These are phyloP conservation scores for Tulasnella sp. DNA, from an alignment of 768 basidiomycete genomes.

Conservation along the genomic window DNA sequence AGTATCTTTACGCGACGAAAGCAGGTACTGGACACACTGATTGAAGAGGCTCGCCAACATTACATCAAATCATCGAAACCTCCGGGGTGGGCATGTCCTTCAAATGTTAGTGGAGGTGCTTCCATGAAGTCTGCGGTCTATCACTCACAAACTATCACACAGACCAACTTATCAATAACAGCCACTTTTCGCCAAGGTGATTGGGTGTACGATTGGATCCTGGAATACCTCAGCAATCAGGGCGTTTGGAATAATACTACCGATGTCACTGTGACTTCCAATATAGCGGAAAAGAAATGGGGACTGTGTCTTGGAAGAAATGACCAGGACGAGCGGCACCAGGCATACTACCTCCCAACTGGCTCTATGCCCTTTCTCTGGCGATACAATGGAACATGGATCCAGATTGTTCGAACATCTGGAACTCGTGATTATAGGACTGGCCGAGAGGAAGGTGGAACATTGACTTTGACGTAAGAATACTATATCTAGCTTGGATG, in stretches of 20 bases:
- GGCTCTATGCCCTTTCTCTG: neutral
- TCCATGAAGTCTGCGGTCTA: no score
- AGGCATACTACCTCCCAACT: neutral
- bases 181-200: constrained; percentile 10
- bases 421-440: neutral
- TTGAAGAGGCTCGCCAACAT: constrained; percentile 1
- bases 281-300: constrained; percentile 2
- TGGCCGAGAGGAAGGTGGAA: neutral
- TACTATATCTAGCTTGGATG: neutral
- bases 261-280: constrained; percentile 11
- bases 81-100: no score
- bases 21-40: neutral
- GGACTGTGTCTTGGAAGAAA: neutral
- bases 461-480: neutral
- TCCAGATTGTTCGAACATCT: neutral
- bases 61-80: neutral
- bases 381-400: constrained; percentile 1
- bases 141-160: no score
- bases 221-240: constrained; percentile 11
- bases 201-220: constrained; percentile 11
- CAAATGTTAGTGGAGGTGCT: no score
- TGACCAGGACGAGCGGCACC: neutral
- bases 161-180: constrained; percentile 5
- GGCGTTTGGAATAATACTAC: constrained; percentile 8
- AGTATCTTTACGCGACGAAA: constrained; percentile 3